These are phyloP conservation scores for Ophiostoma sp. DNA, from an alignment of 2,329 filamentous ascomycete genomes.

Conservation along the genomic window DNA sequence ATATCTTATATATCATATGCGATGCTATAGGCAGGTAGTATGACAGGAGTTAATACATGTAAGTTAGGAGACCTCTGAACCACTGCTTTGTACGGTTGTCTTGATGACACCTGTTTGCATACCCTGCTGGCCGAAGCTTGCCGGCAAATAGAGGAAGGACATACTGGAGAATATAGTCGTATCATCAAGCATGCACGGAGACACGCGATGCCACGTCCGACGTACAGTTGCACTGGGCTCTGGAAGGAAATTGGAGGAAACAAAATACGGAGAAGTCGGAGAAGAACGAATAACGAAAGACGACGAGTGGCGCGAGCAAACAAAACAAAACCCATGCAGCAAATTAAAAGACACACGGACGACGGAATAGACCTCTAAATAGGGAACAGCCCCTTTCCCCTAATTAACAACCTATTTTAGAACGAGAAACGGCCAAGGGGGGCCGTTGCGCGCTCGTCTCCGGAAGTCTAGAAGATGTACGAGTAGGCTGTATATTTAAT, in stretches of 20 bases:
- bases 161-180: not conserved
- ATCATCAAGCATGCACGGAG: not conserved
- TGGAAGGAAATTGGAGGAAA: not conserved
- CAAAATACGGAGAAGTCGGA: conserved; percentile 5
- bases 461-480: too few species aligned
- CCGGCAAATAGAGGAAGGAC: not conserved
- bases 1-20: not conserved
- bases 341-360: conserved; percentile 12
- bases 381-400: not conserved
- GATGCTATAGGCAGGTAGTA: conserved; percentile 4
- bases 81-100: too few species aligned
- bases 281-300: not conserved
- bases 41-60: not conserved
- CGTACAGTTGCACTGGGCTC: not conserved
- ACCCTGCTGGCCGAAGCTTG: not conserved
- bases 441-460: not conserved
- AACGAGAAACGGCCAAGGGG: not conserved
- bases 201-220: not conserved
- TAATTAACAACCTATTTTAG: conserved; percentile 4
- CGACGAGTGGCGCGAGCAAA: not conserved
- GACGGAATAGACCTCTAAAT: conserved; percentile 6
- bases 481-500: too few species aligned
- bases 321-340: not conserved
- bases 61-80: not conserved
- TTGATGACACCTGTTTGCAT: too few species aligned